phyloP scores from a whole-genome alignment of 257 asterid species.

The Solanum gracilifrons region DNA sequence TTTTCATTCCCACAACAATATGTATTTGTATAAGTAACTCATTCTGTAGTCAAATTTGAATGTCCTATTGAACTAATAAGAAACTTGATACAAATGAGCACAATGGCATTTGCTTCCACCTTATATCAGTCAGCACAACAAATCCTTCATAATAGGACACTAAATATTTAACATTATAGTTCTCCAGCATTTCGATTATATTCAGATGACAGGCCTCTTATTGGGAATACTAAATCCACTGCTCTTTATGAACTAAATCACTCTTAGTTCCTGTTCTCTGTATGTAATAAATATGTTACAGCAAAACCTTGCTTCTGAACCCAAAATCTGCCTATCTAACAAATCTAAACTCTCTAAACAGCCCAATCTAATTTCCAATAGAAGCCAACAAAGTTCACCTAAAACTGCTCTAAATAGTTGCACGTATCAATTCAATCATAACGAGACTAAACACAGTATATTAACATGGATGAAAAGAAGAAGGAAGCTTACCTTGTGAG shows the following conservation, averaged over 20 bases:
- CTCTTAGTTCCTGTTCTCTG: neutral
- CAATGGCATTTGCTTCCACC: neutral
- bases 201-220: neutral
- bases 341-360: neutral
- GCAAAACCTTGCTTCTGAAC: neutral
- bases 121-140: neutral
- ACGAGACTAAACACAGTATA: neutral
- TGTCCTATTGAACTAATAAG: neutral
- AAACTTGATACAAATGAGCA: neutral
- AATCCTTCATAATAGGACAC: neutral
- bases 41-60: neutral
- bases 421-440: neutral
- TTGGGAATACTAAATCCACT: neutral
- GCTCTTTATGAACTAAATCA: neutral
- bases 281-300: neutral
- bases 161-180: neutral
- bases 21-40: neutral
- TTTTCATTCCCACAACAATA: neutral
- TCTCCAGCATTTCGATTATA: neutral
- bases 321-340: neutral
- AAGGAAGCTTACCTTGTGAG: slow-evolving; percentile 47
- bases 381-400: neutral
- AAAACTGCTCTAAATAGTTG: too few species aligned
- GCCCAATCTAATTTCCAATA: neutral
- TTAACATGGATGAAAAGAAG: neutral